Base-by-base conservation (phyloP, 495 filamentous ascomycete genomes). In the Penicillium alfredii region DNA sequence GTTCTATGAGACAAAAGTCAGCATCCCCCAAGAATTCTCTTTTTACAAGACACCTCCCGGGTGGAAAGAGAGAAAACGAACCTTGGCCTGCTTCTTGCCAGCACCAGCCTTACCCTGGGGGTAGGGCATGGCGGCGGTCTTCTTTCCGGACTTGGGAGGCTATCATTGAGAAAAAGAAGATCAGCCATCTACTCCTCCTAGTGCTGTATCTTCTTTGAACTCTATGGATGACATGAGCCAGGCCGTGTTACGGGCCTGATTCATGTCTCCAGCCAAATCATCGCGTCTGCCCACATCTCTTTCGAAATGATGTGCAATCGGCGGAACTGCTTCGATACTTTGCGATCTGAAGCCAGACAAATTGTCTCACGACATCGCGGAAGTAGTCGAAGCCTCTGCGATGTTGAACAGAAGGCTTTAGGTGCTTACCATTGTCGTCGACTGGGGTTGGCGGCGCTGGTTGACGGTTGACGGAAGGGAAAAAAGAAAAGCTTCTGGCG, bases 101-200 rank as follows among this genome's bases (percentile, higher is more conserved):
- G 66, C 59, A 59, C 86, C 86, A 72, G 92, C 87, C 81, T 86
- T 93, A 40, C 76, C 76, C 71, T 88, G 84, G 49, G 90, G 88
- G 82, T 94, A 96, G 55, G 93, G 93, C 71, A 92, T 86, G 59
- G 92, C 77, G 46, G 93, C 89, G 72, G 83, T 76, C 73, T 90
- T 94, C 82, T 92, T 95, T 75, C 86, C 86, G 70, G 82, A 68
- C 77, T 90, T 96, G 53, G 85, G 84, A 83, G 93, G 88, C 93
- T 97, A 74, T 95, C 93, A 98, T 98, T 89, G 92, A 98, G 93
- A 82, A 88, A 43, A 81, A 89, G 82, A 88, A 90, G 79, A 88
- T 94, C 83, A 93, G 85, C 81, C 38, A 77, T 78, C 71, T 72
- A 64, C 74, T 81, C 74, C 82, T 84, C 83, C 72, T 79, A 74